Percentiles rank a stretch among this genome's conserved stretches.
Evolutionary conservation across 768 basidiomycete genomes (phyloP).

Genomic region (Neoboletus magnificus): DNA sequence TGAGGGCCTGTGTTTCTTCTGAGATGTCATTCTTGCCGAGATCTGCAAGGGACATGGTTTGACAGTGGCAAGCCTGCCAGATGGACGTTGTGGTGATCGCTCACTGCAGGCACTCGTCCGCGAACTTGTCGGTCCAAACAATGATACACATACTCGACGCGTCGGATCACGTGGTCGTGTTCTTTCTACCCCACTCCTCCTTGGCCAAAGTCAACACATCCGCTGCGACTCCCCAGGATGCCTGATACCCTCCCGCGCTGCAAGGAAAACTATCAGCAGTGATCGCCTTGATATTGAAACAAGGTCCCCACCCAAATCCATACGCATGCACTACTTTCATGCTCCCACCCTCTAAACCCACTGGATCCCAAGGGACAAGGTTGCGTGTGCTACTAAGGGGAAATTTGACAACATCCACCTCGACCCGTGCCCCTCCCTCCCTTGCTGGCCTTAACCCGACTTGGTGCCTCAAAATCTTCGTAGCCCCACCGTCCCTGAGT

Average conservation of each 20-base stretch:
- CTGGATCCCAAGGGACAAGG: constrained; percentile 17
- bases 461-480: constrained; percentile 48
- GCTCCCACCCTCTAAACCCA: constrained; percentile 18
- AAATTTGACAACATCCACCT: constrained; percentile 41
- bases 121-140: constrained; percentile 24
- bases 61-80: constrained; percentile 16
- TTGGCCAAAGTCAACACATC: constrained; percentile 35
- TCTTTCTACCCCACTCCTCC: not conserved
- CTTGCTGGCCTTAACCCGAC: constrained; percentile 59
- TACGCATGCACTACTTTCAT: constrained; percentile 54
- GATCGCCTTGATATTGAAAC: not conserved
- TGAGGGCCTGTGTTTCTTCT: constrained; percentile 35
- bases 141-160: constrained; percentile 26
- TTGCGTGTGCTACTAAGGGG: constrained; percentile 27
- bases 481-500: constrained; percentile 32
- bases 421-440: constrained; percentile 54
- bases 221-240: constrained; percentile 43
- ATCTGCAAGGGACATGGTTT: constrained; percentile 37
- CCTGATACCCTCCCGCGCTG: constrained; percentile 39
- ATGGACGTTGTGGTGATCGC: constrained; percentile 7
- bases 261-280: constrained; percentile 7
- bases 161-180: constrained; percentile 33
- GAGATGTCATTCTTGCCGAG: constrained; percentile 40
- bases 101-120: not conserved
- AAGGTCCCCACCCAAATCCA: constrained; percentile 48